Percentiles rank a stretch among this genome's conserved stretches.
Conservation (phyloP, 1,284 basidiomycete genomes). For the Agaricales sp. region DNA sequence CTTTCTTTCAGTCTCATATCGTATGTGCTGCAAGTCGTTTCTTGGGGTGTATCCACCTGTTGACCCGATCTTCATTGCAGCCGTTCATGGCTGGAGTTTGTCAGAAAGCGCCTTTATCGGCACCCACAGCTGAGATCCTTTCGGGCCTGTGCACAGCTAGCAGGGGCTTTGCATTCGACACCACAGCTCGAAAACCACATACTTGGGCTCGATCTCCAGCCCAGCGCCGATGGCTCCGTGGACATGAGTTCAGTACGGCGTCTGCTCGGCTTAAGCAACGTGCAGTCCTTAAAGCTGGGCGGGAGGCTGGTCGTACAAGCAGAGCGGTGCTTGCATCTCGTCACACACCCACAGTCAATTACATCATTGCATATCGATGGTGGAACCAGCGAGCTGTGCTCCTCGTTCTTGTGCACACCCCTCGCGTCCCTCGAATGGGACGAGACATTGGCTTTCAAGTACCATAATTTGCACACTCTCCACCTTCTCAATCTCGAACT, state of each 20-base stretch:
- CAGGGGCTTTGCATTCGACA: neutral
- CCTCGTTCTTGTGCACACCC: slow-evolving; percentile 1
- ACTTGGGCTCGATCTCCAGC: neutral
- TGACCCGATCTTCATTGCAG: too few relatives aligned
- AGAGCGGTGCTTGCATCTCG: neutral
- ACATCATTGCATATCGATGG: neutral
- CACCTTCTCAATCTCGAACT: slow-evolving; percentile 33
- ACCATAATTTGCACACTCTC: slow-evolving; percentile 20
- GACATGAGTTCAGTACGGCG: neutral
- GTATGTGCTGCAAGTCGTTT: neutral
- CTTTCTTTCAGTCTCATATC: slow-evolving; percentile 35
- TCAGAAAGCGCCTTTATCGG: neutral
- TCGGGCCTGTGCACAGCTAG: neutral
- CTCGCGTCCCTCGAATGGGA: slow-evolving; percentile 20
- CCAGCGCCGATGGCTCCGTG: neutral
- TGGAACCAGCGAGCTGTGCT: neutral
- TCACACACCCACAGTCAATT: neutral
- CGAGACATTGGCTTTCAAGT: slow-evolving; percentile 18
- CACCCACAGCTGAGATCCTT: neutral
- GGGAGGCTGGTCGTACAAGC: neutral
- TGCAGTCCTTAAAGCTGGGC: neutral
- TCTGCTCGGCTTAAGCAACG: neutral
- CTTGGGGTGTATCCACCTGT: too few relatives aligned
- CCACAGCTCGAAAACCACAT: neutral
- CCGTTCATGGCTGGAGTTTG: neutral